A percentile compares a stretch with the other conserved stretches of the same genome.
Evolutionary conservation across 495 filamentous ascomycete genomes (phyloP).

Genomic region (Talaromyces nanjingensis): DNA sequence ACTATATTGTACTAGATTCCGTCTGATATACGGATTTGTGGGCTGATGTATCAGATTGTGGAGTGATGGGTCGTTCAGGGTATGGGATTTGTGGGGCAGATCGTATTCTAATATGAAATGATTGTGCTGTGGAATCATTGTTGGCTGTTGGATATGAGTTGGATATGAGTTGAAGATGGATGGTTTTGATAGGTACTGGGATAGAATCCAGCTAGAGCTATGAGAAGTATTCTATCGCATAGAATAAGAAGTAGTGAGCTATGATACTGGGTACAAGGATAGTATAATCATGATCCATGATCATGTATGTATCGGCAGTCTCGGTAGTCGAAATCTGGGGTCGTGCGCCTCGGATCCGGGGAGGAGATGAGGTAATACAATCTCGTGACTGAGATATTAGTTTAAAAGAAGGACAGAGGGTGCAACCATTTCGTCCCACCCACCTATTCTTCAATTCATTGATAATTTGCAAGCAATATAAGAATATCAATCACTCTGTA

Average conservation of each 20-base stretch:
- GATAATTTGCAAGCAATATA: neutral
- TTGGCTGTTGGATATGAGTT: neutral
- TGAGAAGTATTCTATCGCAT: neutral
- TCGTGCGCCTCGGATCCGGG: neutral
- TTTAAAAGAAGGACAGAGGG: neutral
- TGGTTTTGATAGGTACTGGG: neutral
- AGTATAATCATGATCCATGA: neutral
- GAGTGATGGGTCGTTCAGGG: neutral
- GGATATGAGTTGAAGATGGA: neutral
- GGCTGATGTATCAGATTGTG: neutral
- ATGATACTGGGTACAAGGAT: neutral
- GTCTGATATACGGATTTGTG: neutral
- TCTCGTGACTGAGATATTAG: neutral
- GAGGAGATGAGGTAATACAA: neutral
- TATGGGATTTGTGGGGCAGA: neutral
- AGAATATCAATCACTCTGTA: neutral
- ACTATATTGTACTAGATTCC: neutral
- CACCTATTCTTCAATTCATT: neutral
- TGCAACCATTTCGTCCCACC: neutral
- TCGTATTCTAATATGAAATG: neutral
- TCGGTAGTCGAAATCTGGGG: neutral
- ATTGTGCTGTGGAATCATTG: neutral
- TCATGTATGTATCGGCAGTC: neutral
- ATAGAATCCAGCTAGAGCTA: neutral
- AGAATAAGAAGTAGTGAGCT: neutral